phyloP scores from a whole-genome alignment of 2,329 filamentous ascomycete species.

The Claviceps sp. region DNA sequence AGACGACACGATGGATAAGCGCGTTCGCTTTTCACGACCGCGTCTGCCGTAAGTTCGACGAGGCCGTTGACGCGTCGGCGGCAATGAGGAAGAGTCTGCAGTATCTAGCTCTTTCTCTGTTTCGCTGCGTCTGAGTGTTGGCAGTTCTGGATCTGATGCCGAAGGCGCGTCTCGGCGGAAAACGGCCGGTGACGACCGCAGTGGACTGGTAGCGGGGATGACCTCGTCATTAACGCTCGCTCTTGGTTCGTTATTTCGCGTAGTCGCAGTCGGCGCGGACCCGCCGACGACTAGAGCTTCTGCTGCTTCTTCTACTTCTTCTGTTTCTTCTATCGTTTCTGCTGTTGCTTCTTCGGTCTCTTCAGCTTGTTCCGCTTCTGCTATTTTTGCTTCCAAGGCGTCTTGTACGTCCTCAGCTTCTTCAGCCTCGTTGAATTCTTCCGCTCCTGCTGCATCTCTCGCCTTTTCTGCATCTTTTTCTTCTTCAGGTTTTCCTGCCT shows the following conservation, averaged over 20 bases:
- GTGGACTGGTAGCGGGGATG: slow-evolving; percentile 27
- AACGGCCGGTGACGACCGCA: slow-evolving; percentile 16
- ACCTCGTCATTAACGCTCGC: slow-evolving; percentile 19
- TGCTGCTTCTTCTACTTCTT: background rate
- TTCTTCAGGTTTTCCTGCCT: no score
- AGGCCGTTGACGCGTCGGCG: slow-evolving; percentile 9
- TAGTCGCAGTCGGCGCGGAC: background rate
- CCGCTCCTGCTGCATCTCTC: no score
- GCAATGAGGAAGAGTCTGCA: slow-evolving; percentile 15
- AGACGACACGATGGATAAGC: slow-evolving; percentile 3
- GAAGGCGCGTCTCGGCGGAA: slow-evolving; percentile 8
- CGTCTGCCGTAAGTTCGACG: slow-evolving; percentile 4
- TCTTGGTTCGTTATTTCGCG: background rate
- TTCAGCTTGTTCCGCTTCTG: no score
- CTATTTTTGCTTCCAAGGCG: no score
- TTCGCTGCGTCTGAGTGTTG: slow-evolving; percentile 16
- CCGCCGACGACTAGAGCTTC: background rate
- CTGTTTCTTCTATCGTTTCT: no score
- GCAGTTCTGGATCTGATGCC: slow-evolving; percentile 21
- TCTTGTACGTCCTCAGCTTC: no score
- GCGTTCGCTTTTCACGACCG: background rate
- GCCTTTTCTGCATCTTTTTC: no score
- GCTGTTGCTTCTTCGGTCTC: no score
- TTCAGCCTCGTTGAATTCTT: no score
- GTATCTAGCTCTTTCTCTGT: slow-evolving; percentile 5